phyloP scores from a whole-genome alignment of 768 basidiomycete genomes.

The Rhodotorula sphaerocarpa region DNA sequence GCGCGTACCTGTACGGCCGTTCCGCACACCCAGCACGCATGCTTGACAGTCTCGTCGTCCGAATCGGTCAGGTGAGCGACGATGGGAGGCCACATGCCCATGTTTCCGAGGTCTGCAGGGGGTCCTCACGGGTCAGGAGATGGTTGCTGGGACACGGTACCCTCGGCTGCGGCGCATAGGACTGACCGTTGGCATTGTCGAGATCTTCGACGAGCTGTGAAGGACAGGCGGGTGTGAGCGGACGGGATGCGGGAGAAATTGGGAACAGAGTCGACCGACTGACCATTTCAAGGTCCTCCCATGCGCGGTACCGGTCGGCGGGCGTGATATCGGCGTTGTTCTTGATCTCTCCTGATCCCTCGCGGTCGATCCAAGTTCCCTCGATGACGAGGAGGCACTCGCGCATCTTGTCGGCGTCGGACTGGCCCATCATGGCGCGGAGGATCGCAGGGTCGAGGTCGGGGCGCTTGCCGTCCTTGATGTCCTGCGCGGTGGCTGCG shows the following conservation, averaged over 20 bases:
- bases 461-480: constrained; percentile 41
- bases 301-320: constrained; percentile 55
- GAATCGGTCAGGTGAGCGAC: constrained; percentile 56
- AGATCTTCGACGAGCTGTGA: constrained; percentile 71
- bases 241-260: background rate
- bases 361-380: constrained; percentile 39
- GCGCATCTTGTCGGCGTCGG: constrained; percentile 75
- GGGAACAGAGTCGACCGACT: constrained; percentile 33
- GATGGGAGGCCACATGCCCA: constrained; percentile 71
- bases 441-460: constrained; percentile 74
- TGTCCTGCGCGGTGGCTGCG: constrained; percentile 40
- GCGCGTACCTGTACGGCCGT: constrained; percentile 55
- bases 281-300: constrained; percentile 80
- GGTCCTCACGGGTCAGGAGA: background rate
- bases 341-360: constrained; percentile 46
- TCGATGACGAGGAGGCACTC: constrained; percentile 38
- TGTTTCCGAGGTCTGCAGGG: constrained; percentile 58
- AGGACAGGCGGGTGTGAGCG: background rate
- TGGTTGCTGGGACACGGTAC: too few species aligned
- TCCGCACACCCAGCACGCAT: constrained; percentile 76
- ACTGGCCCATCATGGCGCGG: constrained; percentile 72
- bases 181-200: constrained; percentile 77
- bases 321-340: constrained; percentile 49
- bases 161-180: accelerated
- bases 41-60: constrained; percentile 56